These are phyloP conservation scores for Diplotaxis tenuifolia DNA, from an alignment of 345 rosid genomes.

Conservation along the genomic window DNA sequence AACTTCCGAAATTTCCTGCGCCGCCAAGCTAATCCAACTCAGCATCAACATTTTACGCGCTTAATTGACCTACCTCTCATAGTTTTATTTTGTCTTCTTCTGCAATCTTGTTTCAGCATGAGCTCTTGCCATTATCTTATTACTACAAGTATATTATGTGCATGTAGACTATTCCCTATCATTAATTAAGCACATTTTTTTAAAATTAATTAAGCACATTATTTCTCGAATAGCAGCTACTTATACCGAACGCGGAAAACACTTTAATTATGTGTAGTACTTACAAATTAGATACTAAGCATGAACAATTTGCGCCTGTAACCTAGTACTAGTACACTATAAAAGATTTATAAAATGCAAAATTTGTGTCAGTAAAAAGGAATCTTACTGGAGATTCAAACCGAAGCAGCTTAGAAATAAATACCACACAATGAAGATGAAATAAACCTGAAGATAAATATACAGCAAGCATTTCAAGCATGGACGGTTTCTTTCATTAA, in stretches of 20 bases:
- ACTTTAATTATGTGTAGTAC: background rate
- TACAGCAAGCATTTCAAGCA: background rate
- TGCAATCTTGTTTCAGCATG: background rate
- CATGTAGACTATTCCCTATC: background rate
- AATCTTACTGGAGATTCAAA: background rate
- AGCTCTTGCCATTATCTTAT: background rate
- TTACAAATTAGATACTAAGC: background rate
- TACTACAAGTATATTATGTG: background rate
- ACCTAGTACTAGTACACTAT: background rate
- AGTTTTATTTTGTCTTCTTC: background rate
- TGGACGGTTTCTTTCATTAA: background rate
- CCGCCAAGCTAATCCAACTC: constrained; percentile 1
- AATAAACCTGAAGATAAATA: background rate
- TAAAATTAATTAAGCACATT: background rate
- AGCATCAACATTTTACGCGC: background rate
- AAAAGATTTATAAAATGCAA: background rate
- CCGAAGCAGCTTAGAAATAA: background rate
- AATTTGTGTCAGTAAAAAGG: background rate
- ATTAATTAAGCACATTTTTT: background rate
- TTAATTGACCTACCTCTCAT: background rate
- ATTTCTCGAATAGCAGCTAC: background rate
- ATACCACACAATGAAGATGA: background rate
- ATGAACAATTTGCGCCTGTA: background rate
- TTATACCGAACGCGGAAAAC: background rate
- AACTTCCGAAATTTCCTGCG: constrained; percentile 1